These are phyloP conservation scores for Cucurbita pepo DNA, from an alignment of 306 rosid species.

Conservation along the genomic window DNA sequence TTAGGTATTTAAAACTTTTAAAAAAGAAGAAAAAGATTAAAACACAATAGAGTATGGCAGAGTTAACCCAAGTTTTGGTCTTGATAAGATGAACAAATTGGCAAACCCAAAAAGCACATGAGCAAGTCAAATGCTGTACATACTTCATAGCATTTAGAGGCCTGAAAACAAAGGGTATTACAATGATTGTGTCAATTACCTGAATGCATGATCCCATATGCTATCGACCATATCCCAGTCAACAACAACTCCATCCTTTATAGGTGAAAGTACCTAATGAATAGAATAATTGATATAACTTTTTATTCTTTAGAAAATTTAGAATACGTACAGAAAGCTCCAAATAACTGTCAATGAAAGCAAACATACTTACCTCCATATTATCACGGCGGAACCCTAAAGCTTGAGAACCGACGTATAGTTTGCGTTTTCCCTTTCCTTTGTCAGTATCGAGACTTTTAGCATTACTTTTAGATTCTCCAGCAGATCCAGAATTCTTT, in stretches of 20 bases:
- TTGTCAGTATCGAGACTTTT: conserved; percentile 55
- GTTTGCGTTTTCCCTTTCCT: conserved; percentile 61
- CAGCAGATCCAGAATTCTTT: conserved; percentile 46
- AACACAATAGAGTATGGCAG: neutral
- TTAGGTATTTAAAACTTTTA: neutral
- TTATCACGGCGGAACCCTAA: conserved; percentile 83
- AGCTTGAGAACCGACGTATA: conserved; percentile 81
- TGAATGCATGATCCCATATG: conserved; percentile 98
- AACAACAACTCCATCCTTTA: conserved; percentile 81
- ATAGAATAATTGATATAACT: conserved; percentile 1
- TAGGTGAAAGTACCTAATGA: conserved; percentile 60
- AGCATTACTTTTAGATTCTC: conserved; percentile 33
- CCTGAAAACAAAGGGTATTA: neutral
- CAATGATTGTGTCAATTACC: conserved; percentile 19
- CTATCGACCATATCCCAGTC: conserved; percentile 96
- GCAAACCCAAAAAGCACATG: neutral
- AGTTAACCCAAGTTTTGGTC: neutral
- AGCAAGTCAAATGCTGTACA: neutral
- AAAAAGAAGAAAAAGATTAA: neutral
- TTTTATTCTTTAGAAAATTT: neutral
- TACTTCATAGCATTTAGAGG: neutral
- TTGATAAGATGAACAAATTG: neutral
- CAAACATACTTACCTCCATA: conserved; percentile 58
- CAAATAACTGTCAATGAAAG: neutral
- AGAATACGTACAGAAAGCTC: neutral